Evolutionary conservation across 2,329 filamentous ascomycete genomes (phyloP), one percentile per base, ranked within the genome.

Genomic region (Monosporascus sp.): DNA sequence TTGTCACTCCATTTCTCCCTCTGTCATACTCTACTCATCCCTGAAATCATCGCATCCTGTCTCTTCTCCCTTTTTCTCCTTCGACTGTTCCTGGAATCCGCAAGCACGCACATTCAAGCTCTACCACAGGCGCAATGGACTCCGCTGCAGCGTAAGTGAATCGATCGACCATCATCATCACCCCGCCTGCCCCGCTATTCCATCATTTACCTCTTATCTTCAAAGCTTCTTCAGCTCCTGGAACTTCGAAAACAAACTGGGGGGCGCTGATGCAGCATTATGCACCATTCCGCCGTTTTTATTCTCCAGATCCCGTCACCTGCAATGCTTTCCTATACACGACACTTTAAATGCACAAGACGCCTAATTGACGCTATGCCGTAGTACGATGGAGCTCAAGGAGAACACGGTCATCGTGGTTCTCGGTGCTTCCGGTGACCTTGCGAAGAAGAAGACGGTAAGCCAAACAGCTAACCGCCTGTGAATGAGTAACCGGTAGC

Each of bases 401-500:
- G 91, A 97, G 70, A 95, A 99, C 82, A 99, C 94, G 61, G 84
- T 92, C 70, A 95, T 99, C 68, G 84, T 99, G 67, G 94, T 99
- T 66, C 86, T 99, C 63, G 94, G 94, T 68, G 94, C 94, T 61
- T 99, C 94, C 51, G 94, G 94, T 68, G 94, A 99, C 80, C 78
- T 99, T 63, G 94, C 94, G 50, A 99, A 99, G 84, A 99, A 99
- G 87, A 99, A 99, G 87, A 99, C 94, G 46, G 91, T 96, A 76
- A 72, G 85, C 72, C n/a, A 35, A 48, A 22, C 14, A 22, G n/a
- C 24, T 50, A 55, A 37, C 45, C 11, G 58, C 49, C 54, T 44
- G 40, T 46, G 52, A 46, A 24, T 22, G 50, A 50, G 20, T 46
- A 41, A 57, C 54, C n/a, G n/a, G n/a, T 52, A 62, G 62, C 65